Conservation (phyloP, 129 eudicot species). For the Flaveria linearis region DNA sequence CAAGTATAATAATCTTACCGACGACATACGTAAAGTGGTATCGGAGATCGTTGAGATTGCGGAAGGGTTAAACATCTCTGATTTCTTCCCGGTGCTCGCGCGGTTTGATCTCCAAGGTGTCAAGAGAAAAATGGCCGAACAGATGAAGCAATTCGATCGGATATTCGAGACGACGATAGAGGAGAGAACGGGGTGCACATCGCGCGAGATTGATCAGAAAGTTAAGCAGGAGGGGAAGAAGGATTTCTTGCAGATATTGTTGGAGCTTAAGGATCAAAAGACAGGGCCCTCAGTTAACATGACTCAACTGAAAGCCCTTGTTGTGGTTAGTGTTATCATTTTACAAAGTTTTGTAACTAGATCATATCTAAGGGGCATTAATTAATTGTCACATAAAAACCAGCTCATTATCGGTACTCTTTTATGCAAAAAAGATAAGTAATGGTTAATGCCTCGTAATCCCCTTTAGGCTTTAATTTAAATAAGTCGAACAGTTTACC, state of each 20-base stretch:
- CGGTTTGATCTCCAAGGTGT: slow-evolving; percentile 44
- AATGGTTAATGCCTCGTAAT: too few relatives aligned
- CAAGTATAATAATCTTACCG: slow-evolving; percentile 1
- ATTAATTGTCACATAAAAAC: too few relatives aligned
- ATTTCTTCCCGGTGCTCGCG: slow-evolving; percentile 39
- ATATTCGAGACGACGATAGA: slow-evolving; percentile 33
- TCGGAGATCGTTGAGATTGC: slow-evolving; percentile 25
- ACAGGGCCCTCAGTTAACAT: slow-evolving; percentile 22
- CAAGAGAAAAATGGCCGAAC: slow-evolving; percentile 18
- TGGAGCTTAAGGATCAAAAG: slow-evolving; percentile 27
- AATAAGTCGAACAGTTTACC: too few relatives aligned
- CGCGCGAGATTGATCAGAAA: background rate
- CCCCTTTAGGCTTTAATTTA: too few relatives aligned
- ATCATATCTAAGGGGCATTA: too few relatives aligned
- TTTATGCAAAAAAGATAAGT: too few relatives aligned
- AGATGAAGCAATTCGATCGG: slow-evolving; percentile 25
- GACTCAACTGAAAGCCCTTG: slow-evolving; percentile 33
- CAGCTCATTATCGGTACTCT: too few relatives aligned
- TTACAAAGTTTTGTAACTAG: too few relatives aligned
- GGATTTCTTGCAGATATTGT: slow-evolving; percentile 28
- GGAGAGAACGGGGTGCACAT: slow-evolving; percentile 21
- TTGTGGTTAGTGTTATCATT: slow-evolving; percentile 25
- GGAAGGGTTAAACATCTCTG: slow-evolving; percentile 38
- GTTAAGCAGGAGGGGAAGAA: slow-evolving; percentile 23
- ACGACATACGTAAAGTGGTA: slow-evolving; percentile 30